Base-by-base conservation (phyloP, 441 rosid genomes). In the Eruca vesicaria region DNA sequence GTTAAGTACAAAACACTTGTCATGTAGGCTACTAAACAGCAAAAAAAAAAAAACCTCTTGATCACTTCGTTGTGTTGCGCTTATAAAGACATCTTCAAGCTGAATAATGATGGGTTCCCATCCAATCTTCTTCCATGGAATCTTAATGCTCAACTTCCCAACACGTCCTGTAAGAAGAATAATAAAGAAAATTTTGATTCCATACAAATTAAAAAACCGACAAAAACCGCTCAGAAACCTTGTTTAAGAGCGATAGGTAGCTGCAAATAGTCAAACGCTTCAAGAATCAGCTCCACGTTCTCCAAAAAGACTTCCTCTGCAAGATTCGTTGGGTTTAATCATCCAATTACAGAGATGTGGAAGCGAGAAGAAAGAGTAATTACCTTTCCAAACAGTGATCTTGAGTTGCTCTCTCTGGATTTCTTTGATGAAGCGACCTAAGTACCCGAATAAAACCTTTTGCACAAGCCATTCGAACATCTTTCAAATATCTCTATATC, bases 211-310 rank as follows among this genome's bases (percentile, higher is more conserved):
- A 23, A 23, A 23, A 23, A 23, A 23, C 26, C 1, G 26, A 23
- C 26, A 23, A 23, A 23, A 23, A 23, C 26, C 9, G 21, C 16
- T 18, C 20, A 55, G 35, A 43, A 87, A 55, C 97, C 97, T 78
- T 88, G 89, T 79, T 88, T 89, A 31, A 94, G 85, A 63, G 96
- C 87, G 31, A 92, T 85, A 7, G 99, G 98, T 38, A 92, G 76
- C 82, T 86, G 97, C 63, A 94, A 87, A 82, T 89, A 90, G 78
- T 94, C 99, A 55, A 94, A 94, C 63, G 99, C 97, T 72, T 92
- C 97, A n/a, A 89, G 93, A 81, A 86, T 88, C 31, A 94, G 88
- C 18, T 94, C 92, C 52, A 90, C 91, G 77, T 89, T 89, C 84
- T 92, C 91, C 84, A 94, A 63, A 57, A 89, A 67, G 11, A 94